Base-by-base conservation (phyloP, 306 rosid species). In the Argentina anserina region DNA sequence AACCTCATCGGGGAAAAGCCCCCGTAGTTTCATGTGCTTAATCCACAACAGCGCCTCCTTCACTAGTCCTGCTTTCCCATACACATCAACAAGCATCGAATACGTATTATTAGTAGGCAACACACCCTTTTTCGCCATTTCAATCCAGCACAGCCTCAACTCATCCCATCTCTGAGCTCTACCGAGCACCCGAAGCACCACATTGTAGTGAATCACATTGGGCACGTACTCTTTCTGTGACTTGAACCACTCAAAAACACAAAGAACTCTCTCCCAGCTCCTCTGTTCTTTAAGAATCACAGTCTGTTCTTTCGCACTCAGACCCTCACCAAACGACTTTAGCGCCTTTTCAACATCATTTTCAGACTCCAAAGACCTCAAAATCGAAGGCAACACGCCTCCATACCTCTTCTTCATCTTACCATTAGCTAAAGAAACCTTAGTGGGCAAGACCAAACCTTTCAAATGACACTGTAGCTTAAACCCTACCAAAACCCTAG, bases 31-130 rank as follows among this genome's bases (percentile, higher is more conserved):
- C 99, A 94, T 91, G 49, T 91, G 96, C 83, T 83, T 82, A 74
- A 94, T 83, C 99, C 97, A 94, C 81, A 91, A 79, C 78, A 91
- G 87, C 1, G 99, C 85, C 76, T 94, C 99, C 74, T 80, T 86
- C 6, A 84, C 89, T 26, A 89, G 90, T 31, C 97, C 97, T 0
- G 89, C 96, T 85, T 88, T 91, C 3, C 95, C 95, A 77, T 86
- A 91, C 60, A 88, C 97, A 81, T 91, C 91, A 34, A 94, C 87
- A 3, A 94, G 97, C 91, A 84, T 87, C 20, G 90, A 84, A 55
- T 94, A 94, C 0, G 97, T 94, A 78, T 86, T 83, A 71, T 85
- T 91, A 0, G 92, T 80, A 0, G 99, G 96, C 26, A 72, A 70
- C 41, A 94, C 87, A 13, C 88, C 70, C 9, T 66, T 86, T 53